Evolutionary conservation across 2,329 filamentous ascomycete genomes (phyloP).

Genomic region (Ceratocystis cacaofunesta): DNA sequence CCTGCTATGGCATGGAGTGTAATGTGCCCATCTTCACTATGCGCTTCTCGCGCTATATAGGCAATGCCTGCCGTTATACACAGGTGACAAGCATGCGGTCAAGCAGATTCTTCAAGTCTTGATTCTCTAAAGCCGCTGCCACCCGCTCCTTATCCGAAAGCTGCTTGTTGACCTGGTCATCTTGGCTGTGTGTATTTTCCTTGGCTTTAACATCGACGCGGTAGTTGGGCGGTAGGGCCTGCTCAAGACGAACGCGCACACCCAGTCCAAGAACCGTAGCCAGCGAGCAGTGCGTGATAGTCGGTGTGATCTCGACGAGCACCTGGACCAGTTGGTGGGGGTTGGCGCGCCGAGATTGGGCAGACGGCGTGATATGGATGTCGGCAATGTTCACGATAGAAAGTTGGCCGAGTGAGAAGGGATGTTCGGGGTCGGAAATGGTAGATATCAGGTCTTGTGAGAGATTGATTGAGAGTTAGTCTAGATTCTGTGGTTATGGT

Average conservation of each 20-base stretch:
- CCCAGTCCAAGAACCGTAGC: slow-evolving; percentile 93
- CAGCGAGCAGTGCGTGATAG: slow-evolving; percentile 90
- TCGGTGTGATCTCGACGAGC: slow-evolving; percentile 81
- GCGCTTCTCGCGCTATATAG: neutral
- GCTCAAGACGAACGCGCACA: slow-evolving; percentile 79
- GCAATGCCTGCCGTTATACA: slow-evolving; percentile 20
- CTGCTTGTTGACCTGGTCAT: slow-evolving; percentile 94
- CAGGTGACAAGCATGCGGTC: slow-evolving; percentile 90
- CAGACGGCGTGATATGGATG: slow-evolving; percentile 54
- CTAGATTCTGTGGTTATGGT: neutral
- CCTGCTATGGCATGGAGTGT: neutral
- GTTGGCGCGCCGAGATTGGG: slow-evolving; percentile 27
- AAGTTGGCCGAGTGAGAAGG: slow-evolving; percentile 79
- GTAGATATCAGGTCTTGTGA: slow-evolving; percentile 68
- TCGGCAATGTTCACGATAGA: slow-evolving; percentile 94
- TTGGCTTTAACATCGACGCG: slow-evolving; percentile 88
- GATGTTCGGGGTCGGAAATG: slow-evolving; percentile 93
- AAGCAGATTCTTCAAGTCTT: slow-evolving; percentile 72
- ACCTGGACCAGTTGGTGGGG: slow-evolving; percentile 52
- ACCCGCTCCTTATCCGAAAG: slow-evolving; percentile 92
- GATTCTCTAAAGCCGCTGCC: slow-evolving; percentile 86
- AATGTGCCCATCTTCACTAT: neutral
- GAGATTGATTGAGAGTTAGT: neutral
- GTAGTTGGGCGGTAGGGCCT: slow-evolving; percentile 80
- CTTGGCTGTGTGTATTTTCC: slow-evolving; percentile 87